Conservation (phyloP, 257 asterid genomes). For the Perilla frutescens region DNA sequence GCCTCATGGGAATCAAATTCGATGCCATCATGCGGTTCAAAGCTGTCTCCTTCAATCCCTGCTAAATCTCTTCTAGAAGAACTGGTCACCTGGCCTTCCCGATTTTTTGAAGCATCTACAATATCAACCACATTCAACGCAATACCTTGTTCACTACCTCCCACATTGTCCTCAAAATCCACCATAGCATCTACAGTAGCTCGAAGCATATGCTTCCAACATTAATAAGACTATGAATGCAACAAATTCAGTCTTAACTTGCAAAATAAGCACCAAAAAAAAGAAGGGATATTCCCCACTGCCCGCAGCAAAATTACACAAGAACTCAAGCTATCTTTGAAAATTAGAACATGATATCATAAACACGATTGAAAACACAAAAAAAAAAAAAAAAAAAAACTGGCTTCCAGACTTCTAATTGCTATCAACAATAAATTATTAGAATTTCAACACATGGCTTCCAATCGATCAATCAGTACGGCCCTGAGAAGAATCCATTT, state of each 20-base stretch:
- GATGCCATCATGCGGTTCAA: conserved; percentile 81
- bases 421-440: conserved; percentile 5
- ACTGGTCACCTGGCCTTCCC: conserved; percentile 48
- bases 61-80: conserved; percentile 46
- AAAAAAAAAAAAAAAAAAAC: no score
- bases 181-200: conserved; percentile 55
- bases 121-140: conserved; percentile 47
- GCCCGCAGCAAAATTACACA: neutral
- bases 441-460: neutral
- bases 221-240: conserved; percentile 15
- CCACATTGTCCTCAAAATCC: conserved; percentile 53
- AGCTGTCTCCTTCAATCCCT: conserved; percentile 59
- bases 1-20: conserved; percentile 93
- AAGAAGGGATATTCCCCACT: neutral
- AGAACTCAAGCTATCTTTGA: neutral
- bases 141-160: conserved; percentile 45
- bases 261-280: neutral
- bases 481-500: conserved; percentile 7
- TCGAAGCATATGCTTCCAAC: conserved; percentile 17
- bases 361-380: neutral
- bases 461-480: conserved; percentile 25
- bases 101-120: conserved; percentile 47
- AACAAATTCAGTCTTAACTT: conserved; percentile 25
- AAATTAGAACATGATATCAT: conserved; percentile 12
- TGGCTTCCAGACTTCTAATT: neutral